Evolutionary conservation across 2,329 filamentous ascomycete genomes (phyloP).

Genomic region (Dichotomopilus funicola): DNA sequence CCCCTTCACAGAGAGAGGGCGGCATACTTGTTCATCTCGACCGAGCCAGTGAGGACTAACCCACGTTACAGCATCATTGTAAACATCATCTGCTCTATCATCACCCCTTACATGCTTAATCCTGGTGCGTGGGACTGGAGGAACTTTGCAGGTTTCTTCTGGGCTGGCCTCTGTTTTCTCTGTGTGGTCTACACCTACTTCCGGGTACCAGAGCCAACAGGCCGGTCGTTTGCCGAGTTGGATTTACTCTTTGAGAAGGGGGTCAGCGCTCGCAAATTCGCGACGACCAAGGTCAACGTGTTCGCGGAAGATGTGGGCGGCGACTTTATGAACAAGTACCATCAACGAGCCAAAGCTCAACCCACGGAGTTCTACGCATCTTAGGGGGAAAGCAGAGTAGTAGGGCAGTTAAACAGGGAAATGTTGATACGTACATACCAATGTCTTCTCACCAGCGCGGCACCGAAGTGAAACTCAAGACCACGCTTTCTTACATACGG

Average conservation of each 20-base stretch:
- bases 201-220: slow-evolving; percentile 71
- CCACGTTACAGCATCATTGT: slow-evolving; percentile 51
- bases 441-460: too few species aligned
- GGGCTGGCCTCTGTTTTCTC: slow-evolving; percentile 69
- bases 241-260: slow-evolving; percentile 75
- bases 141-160: slow-evolving; percentile 84
- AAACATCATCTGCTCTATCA: slow-evolving; percentile 69
- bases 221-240: slow-evolving; percentile 78
- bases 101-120: slow-evolving; percentile 92
- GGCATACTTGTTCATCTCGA: slow-evolving; percentile 7
- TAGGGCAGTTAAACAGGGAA: too few species aligned
- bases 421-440: too few species aligned
- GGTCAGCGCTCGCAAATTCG: slow-evolving; percentile 67
- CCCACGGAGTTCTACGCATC: too few species aligned
- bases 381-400: too few species aligned
- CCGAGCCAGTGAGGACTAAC: too few species aligned
- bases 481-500: too few species aligned
- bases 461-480: too few species aligned
- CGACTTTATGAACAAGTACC: slow-evolving; percentile 43
- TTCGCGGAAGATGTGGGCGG: slow-evolving; percentile 46
- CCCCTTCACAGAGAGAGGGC: background rate
- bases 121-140: slow-evolving; percentile 80
- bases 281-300: slow-evolving; percentile 49
- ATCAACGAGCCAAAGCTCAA: slow-evolving; percentile 25
- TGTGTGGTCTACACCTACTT: slow-evolving; percentile 80